Percentiles rank a stretch among this genome's conserved stretches.
Evolutionary conservation across 106 monocot species (phyloP).

Genomic region (Allium fistulosum): DNA sequence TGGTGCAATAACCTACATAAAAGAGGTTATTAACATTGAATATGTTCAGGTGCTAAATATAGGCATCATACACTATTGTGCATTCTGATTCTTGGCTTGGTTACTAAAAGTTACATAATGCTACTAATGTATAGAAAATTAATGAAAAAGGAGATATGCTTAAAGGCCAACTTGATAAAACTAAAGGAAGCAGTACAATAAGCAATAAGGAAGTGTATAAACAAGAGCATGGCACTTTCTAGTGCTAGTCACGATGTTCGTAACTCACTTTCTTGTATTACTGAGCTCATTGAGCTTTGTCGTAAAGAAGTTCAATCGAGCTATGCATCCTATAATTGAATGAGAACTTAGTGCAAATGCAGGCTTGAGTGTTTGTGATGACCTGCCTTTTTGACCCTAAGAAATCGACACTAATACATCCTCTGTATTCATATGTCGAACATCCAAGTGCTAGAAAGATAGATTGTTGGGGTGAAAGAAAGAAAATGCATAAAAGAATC

Average conservation of each 20-base stretch:
- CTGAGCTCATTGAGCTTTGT: conserved; percentile 45
- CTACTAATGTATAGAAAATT: conserved; percentile 16
- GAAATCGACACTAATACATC: too few species aligned
- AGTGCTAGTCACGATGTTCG: conserved; percentile 79
- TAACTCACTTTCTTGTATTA: conserved; percentile 53
- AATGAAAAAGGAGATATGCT: conserved; percentile 10
- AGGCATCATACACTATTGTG: conserved; percentile 3
- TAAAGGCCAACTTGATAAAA: conserved; percentile 43
- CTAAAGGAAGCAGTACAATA: conserved; percentile 78
- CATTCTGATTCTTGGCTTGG: conserved; percentile 13
- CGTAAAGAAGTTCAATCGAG: conserved; percentile 10
- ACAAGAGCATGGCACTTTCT: conserved; percentile 80
- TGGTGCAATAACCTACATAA: too few species aligned
- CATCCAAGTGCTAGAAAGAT: too few species aligned
- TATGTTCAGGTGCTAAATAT: conserved; percentile 18
- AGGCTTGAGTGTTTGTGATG: conserved; percentile 36
- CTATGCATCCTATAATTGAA: conserved; percentile 33
- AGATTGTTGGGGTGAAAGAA: too few species aligned
- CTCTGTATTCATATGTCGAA: too few species aligned
- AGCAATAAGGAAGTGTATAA: conserved; percentile 89
- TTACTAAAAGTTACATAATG: too few species aligned
- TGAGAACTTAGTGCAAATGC: conserved; percentile 54
- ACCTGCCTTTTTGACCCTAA: too few species aligned
- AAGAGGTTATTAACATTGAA: too few species aligned
- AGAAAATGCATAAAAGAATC: too few species aligned